phyloP scores from a whole-genome alignment of 345 rosid species.

The Populus deltoides region DNA sequence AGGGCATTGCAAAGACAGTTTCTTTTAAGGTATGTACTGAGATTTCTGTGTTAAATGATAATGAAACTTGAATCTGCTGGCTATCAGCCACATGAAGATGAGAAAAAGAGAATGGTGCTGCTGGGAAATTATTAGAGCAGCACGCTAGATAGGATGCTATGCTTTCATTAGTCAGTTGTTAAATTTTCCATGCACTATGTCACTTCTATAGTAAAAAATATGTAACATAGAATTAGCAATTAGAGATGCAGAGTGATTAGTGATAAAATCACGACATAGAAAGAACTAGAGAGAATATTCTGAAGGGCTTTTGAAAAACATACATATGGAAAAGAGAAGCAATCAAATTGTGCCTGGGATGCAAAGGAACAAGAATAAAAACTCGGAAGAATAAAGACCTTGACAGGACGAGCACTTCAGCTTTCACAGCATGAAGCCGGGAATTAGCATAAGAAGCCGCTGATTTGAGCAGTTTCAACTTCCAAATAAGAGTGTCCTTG shows the following conservation, averaged over 20 bases:
- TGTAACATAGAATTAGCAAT: not conserved
- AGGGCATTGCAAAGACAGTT: not conserved
- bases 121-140: not conserved
- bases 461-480: slow-evolving; percentile 60
- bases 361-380: not conserved
- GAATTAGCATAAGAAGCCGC: slow-evolving; percentile 79
- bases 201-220: not conserved
- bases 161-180: not conserved
- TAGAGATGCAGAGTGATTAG: not conserved
- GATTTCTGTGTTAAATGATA: not conserved
- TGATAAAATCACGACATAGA: not conserved
- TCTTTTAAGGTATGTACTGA: not conserved
- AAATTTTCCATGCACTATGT: not conserved
- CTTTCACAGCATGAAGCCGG: slow-evolving; percentile 74
- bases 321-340: not conserved
- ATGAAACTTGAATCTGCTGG: not conserved
- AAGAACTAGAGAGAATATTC: not conserved
- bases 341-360: not conserved
- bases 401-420: slow-evolving; percentile 75
- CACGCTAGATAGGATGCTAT: not conserved
- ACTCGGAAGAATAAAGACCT: slow-evolving; percentile 39
- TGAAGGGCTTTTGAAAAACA: not conserved
- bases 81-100: not conserved
- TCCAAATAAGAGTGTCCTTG: slow-evolving; percentile 71
- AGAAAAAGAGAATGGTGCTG: not conserved